Percentiles rank a stretch among this genome's conserved stretches.
Conservation (phyloP, 192 early-diverging fungal species). For the Phlyctochytrium arcticum region DNA sequence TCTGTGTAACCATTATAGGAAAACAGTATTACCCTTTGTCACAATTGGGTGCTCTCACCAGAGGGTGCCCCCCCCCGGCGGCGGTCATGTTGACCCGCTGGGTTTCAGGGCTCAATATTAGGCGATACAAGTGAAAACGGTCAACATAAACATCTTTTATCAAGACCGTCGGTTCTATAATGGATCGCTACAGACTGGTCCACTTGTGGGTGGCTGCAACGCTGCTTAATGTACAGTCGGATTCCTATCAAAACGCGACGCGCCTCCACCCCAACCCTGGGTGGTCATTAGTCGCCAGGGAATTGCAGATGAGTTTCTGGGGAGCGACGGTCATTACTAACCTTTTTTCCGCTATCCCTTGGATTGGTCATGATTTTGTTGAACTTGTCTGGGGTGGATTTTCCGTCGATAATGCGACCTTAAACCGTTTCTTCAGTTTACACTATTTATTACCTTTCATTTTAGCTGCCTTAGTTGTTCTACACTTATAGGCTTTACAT, state of each 20-base stretch:
- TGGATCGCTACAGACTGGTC: too few species aligned
- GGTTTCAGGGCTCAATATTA: too few species aligned
- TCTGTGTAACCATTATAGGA: too few species aligned
- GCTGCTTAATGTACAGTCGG: constrained; percentile 40
- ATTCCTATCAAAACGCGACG: constrained; percentile 4
- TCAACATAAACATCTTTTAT: too few species aligned
- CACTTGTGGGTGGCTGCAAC: constrained; percentile 36
- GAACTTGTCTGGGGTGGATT: constrained; percentile 33
- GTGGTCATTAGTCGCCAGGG: too few species aligned
- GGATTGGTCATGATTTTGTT: constrained; percentile 33
- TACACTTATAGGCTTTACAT: constrained; percentile 36
- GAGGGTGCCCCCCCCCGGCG: too few species aligned
- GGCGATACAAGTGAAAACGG: too few species aligned
- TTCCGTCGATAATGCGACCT: constrained; percentile 33
- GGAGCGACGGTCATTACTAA: constrained; percentile 35
- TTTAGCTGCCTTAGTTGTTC: constrained; percentile 28
- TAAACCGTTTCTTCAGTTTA: constrained; percentile 40
- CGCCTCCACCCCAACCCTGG: too few species aligned
- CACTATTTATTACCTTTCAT: constrained; percentile 44
- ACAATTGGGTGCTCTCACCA: too few species aligned
- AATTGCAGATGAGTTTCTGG: constrained; percentile 9
- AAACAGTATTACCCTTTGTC: too few species aligned
- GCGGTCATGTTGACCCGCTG: constrained; percentile 36
- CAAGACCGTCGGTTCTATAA: too few species aligned
- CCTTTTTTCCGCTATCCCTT: constrained; percentile 33